A percentile compares a stretch with the other conserved stretches of the same genome.
These are phyloP conservation scores for Phylloporus sp. DNA, from an alignment of 768 basidiomycete species.

Conservation along the genomic window DNA sequence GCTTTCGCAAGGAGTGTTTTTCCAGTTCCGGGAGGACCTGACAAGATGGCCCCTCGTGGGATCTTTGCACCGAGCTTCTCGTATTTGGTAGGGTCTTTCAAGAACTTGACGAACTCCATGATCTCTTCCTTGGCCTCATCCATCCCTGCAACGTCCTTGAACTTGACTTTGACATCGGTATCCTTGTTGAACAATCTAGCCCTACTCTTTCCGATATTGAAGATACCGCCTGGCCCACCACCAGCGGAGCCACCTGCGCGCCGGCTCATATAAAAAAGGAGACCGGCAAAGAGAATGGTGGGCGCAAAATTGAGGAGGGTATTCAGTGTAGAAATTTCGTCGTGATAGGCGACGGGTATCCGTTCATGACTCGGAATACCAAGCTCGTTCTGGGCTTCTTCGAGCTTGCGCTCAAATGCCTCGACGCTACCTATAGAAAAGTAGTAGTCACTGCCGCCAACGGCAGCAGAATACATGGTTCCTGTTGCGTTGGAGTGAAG, in stretches of 20 bases:
- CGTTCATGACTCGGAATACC: constrained; percentile 90
- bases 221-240: constrained; percentile 82
- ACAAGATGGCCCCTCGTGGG: constrained; percentile 90
- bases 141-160: constrained; percentile 98
- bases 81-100: constrained; percentile 93
- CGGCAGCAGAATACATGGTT: constrained; percentile 63
- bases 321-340: constrained; percentile 83
- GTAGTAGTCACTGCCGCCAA: constrained; percentile 65
- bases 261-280: constrained; percentile 83
- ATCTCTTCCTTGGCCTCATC: constrained; percentile 99
- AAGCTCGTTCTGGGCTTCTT: constrained; percentile 89
- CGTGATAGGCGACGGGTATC: constrained; percentile 95
- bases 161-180: constrained; percentile 87
- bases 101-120: constrained; percentile 99
- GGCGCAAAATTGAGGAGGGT: constrained; percentile 89
- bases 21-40: constrained; percentile 95
- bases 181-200: constrained; percentile 98
- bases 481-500: constrained; percentile 88
- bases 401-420: constrained; percentile 91
- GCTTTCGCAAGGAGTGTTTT: constrained; percentile 98
- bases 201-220: constrained; percentile 93
- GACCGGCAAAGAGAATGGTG: constrained; percentile 87
- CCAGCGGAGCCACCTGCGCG: constrained; percentile 59
- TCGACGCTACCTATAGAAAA: constrained; percentile 99
- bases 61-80: constrained; percentile 98